Conservation (phyloP, 441 rosid species). For the Heliophila coronopifolia region DNA sequence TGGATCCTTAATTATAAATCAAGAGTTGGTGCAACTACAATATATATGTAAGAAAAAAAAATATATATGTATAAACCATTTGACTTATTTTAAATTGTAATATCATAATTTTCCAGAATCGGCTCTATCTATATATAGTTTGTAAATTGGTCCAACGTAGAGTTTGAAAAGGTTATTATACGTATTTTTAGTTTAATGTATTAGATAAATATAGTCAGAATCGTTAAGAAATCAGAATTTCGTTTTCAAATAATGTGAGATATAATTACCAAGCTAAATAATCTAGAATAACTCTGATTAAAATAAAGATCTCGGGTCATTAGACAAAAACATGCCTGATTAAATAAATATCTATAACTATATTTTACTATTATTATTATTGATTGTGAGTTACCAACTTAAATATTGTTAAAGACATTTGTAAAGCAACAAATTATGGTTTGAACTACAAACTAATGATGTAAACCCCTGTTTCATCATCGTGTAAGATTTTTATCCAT, state of each 20-base stretch:
- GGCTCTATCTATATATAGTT: too few relatives aligned
- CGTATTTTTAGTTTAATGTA: not conserved
- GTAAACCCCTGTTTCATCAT: conserved; percentile 16
- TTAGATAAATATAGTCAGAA: not conserved
- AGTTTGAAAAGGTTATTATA: too few relatives aligned
- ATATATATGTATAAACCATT: too few relatives aligned
- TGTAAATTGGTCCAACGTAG: too few relatives aligned
- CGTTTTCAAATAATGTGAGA: conserved; percentile 1
- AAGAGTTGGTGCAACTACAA: conserved; percentile 28
- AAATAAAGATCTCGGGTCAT: conserved; percentile 8
- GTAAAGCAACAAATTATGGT: conserved; percentile 1
- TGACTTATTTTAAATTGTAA: too few relatives aligned
- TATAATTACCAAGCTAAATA: not conserved
- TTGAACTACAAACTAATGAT: conserved; percentile 17
- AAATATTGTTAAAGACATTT: conserved; percentile 22
- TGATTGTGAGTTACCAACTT: conserved; percentile 29
- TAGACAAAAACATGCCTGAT: not conserved
- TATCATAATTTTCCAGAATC: too few relatives aligned
- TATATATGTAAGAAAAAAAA: not conserved
- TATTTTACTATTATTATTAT: conserved; percentile 4
- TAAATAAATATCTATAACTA: conserved; percentile 6
- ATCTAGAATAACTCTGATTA: conserved; percentile 2
- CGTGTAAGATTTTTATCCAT: not conserved
- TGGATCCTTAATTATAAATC: conserved; percentile 26
- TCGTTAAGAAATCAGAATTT: conserved; percentile 17